Percentiles rank a stretch among this genome's conserved stretches.
Conservation (phyloP, 331 rosid species). For the Quercus phellos region DNA sequence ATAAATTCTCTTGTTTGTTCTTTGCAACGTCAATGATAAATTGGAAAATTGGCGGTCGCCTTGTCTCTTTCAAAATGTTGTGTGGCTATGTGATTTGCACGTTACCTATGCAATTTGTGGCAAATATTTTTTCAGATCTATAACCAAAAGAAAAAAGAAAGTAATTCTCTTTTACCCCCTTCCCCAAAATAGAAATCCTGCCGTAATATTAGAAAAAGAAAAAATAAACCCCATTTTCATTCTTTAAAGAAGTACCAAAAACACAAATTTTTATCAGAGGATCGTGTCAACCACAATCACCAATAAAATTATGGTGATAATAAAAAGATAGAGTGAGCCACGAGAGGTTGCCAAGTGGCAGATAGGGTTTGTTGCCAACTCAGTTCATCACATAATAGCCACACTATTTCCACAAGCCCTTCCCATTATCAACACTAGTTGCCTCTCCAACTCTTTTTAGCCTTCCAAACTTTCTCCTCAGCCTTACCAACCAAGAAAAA, state of each 20-base stretch:
- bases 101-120: no score
- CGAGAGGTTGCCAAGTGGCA: constrained; percentile 44
- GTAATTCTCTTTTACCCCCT: no score
- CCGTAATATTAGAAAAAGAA: no score
- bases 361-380: constrained; percentile 43
- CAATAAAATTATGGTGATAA: constrained; percentile 23
- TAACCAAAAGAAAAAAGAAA: no score
- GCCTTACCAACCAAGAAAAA: constrained; percentile 9
- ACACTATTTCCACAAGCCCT: constrained; percentile 31
- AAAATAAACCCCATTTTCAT: background rate
- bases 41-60: no score
- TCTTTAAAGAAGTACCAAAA: background rate
- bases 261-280: background rate
- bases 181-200: no score
- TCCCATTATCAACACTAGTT: constrained; percentile 1
- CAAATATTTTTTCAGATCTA: no score
- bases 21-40: no score
- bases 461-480: background rate
- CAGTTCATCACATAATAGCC: constrained; percentile 9
- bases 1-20: no score
- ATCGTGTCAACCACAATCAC: constrained; percentile 33
- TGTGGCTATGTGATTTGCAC: no score
- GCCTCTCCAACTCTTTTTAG: background rate
- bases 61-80: no score
- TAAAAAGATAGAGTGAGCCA: constrained; percentile 29